phyloP scores from a whole-genome alignment of 73 alveolate genomes.

The Paramecium pentaurelia region DNA sequence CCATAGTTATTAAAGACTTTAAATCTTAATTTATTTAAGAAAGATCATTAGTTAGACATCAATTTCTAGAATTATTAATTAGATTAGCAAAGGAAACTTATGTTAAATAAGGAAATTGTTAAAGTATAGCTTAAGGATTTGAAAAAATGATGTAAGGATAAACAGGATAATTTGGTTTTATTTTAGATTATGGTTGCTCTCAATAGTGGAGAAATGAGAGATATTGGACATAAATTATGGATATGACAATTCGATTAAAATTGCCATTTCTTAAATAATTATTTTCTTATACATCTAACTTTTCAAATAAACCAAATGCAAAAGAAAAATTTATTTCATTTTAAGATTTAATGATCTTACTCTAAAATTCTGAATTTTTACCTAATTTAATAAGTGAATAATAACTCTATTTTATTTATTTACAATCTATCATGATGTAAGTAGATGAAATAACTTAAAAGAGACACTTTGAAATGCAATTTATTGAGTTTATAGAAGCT shows the following conservation, averaged over 20 bases:
- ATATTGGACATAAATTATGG: conserved; percentile 65
- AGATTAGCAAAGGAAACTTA: conserved; percentile 69
- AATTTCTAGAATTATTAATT: conserved; percentile 69
- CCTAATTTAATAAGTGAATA: conserved; percentile 73
- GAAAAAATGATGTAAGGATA: conserved; percentile 50
- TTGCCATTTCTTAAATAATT: conserved; percentile 53
- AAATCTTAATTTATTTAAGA: conserved; percentile 58
- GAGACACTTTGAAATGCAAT: conserved; percentile 73
- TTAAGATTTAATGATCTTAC: conserved; percentile 69
- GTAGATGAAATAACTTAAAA: conserved; percentile 73
- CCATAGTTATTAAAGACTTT: background rate
- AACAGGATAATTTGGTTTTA: conserved; percentile 56
- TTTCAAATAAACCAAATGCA: conserved; percentile 67
- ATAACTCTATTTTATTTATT: conserved; percentile 67
- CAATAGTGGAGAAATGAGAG: conserved; percentile 70
- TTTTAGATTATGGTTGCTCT: conserved; percentile 57
- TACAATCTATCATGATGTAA: conserved; percentile 78
- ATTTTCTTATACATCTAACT: conserved; percentile 62
- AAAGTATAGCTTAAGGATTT: conserved; percentile 63
- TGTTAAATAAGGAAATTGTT: conserved; percentile 57
- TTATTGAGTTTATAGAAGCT: conserved; percentile 79
- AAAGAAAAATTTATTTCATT: conserved; percentile 63
- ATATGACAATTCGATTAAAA: conserved; percentile 60
- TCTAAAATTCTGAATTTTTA: conserved; percentile 68
- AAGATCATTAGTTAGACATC: conserved; percentile 72